Evolutionary conservation across 192 early-diverging fungal genomes (phyloP), one percentile per base, ranked within the genome.

Genomic region (Podila epicladia): DNA sequence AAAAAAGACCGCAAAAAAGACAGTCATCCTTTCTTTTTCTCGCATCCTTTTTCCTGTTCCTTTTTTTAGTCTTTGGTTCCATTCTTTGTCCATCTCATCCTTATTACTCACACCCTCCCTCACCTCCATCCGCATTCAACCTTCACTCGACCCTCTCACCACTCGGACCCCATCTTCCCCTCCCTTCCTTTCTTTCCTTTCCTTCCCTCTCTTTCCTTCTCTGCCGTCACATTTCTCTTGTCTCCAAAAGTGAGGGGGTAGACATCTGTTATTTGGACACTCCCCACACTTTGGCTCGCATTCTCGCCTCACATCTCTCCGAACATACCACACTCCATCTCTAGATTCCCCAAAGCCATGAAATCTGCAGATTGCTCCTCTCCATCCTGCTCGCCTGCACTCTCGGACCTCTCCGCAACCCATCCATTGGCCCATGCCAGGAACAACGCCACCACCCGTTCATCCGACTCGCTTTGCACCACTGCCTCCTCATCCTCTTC

Each of bases 21-120:
- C 53, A 24, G 53, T 45, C 41, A 45, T 45, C 41, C 12, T 45
- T 32, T 24, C 29, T 57, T 28, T 49, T 9, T 0, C 32, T 53
- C 28, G 29, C 48, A 19, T 24, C 38, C 35, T 35, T 9, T 55
- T 24, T 55, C 6, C 9, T 2, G 5, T 55, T 20, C 53, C 24
- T 24, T 50, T 61, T 41, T 41, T 31, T n/a, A n/a, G n/a, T n/a
- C n/a, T n/a, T n/a, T n/a, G n/a, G n/a, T 9, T 64, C 55, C 32
- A 62, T 64, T 51, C 33, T 60, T 63, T 51, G 62, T 26, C 32
- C 32, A 65, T 37, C 62, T 73, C 65, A 38, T 58, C 58, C 22
- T 33, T 31, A 65, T 65, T 55, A n/a, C 50, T 5, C 58, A 32
- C 58, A 26, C 71, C 50, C 48, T 58, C 31, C 35, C 58, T 60